phyloP scores from a whole-genome alignment of 352 stramenopile genomes.

The Phytophthora lateralis region DNA sequence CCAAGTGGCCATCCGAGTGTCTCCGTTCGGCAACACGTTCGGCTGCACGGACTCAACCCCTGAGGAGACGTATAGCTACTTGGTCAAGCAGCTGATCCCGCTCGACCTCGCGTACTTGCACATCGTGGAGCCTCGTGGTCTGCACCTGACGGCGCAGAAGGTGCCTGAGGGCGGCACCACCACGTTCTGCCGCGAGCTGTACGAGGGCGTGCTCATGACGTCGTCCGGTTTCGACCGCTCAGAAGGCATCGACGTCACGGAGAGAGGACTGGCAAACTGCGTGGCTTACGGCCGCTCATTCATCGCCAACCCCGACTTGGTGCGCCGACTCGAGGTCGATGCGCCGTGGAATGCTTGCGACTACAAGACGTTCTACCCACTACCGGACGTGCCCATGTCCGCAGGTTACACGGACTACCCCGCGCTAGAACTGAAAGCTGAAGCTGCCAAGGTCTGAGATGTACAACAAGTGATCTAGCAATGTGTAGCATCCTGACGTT shows the following conservation, averaged over 20 bases:
- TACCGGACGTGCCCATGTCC: constrained; percentile 14
- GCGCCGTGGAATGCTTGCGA: constrained; percentile 45
- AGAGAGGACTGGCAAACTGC: constrained; percentile 46
- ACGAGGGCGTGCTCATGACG: constrained; percentile 54
- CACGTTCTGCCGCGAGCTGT: constrained; percentile 43
- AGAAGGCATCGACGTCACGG: constrained; percentile 38
- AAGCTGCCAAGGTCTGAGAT: constrained; percentile 1
- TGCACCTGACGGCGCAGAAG: constrained; percentile 28
- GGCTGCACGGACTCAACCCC: constrained; percentile 44
- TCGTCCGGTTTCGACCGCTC: constrained; percentile 49
- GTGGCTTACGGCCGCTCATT: constrained; percentile 63
- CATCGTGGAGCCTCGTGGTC: constrained; percentile 49
- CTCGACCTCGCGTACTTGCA: constrained; percentile 57
- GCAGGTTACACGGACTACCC: constrained; percentile 53
- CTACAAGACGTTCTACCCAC: constrained; percentile 36
- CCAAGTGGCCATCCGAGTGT: constrained; percentile 40
- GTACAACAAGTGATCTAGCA: background rate
- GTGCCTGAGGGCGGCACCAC: constrained; percentile 43
- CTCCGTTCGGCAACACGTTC: constrained; percentile 38
- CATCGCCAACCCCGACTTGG: constrained; percentile 71
- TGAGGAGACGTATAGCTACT: constrained; percentile 40
- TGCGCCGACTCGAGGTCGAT: constrained; percentile 46
- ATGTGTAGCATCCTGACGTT: constrained; percentile 11
- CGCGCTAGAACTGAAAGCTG: constrained; percentile 18
- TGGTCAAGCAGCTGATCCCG: constrained; percentile 38